Base-by-base conservation (phyloP, 495 filamentous ascomycete species). In the Penicillium egyptiacum region DNA sequence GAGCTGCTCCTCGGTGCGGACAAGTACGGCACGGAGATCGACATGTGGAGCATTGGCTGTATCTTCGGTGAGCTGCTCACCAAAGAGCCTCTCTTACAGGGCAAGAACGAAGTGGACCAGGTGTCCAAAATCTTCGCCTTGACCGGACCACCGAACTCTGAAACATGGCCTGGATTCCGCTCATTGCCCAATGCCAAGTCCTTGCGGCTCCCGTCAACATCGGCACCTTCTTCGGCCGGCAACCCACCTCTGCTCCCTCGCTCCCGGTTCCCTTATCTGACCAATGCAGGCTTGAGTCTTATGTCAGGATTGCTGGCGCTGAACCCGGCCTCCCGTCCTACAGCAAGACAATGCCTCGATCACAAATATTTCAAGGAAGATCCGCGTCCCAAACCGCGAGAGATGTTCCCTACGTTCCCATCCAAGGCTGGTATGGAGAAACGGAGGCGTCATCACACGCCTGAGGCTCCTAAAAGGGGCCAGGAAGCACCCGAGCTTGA, bases 1-100 rank as follows among this genome's bases (percentile, higher is more conserved):
- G 94, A 98, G 69, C 80, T 98, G 17, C 83, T 98, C 5, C 81
- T 98, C 11, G 94, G 94, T 25, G 81, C 90, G 1, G 81, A 83
- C 37, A 81, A 79, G 20, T 98, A 98, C 77, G 87, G 83, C 46
- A 67, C 76, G 1, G 85, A 88, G 59, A 80, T 98, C 56, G 94
- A 98, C 74, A 86, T 96, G 81, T 98, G 94, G 94, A 92, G 88
- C 71, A 76, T 97, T 9, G 94, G 94, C 12, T 98, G 94, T 75
- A 94, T 98, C 66, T 96, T 98, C 70, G 94, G 88, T 53, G 93
- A 98, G 72, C 82, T 98, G 6, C 77, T 97, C 4, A 85, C 81
- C 48, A 91, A 90, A 55, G 86, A 92, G 56, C 91, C 92, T 3
- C 69, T 98, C 23, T 73, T 98, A 1, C 91, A 94, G 70, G 94